Percentiles rank a stretch among this genome's conserved stretches.
phyloP scores from a whole-genome alignment of 192 early-diverging fungal genomes.

The Phlyctochytrium bullatum region DNA sequence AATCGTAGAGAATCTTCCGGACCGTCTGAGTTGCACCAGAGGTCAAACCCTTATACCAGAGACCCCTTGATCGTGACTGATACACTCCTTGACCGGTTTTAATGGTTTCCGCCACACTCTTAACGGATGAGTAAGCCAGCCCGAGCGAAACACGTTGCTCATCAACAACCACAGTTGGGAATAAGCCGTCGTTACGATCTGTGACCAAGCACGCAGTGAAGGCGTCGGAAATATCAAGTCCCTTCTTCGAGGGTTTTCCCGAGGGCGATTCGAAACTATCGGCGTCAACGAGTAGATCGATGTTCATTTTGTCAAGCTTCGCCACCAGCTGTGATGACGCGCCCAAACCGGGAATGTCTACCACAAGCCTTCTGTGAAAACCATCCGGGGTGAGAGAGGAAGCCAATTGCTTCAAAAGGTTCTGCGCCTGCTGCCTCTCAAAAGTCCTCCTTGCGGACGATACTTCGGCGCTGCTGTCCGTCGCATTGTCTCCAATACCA shows the following conservation, averaged over 20 bases:
- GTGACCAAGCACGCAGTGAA: conserved; percentile 43
- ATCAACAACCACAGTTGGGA: conserved; percentile 91
- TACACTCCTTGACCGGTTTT: conserved; percentile 83
- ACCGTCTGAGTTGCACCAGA: conserved; percentile 93
- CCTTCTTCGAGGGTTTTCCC: neutral
- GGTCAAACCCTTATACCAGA: conserved; percentile 96
- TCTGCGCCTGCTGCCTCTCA: conserved; percentile 2
- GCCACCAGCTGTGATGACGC: conserved; percentile 14
- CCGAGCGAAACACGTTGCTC: conserved; percentile 85
- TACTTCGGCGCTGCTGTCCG: neutral
- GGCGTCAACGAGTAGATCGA: conserved; percentile 16
- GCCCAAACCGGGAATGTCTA: conserved; percentile 3
- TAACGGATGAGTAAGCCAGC: conserved; percentile 83
- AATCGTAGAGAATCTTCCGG: conserved; percentile 76
- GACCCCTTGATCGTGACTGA: conserved; percentile 79
- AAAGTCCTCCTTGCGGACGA: neutral
- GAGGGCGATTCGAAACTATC: neutral
- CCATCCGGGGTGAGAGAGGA: neutral
- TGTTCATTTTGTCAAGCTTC: conserved; percentile 20
- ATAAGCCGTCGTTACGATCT: conserved; percentile 89
- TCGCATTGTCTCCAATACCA: no score
- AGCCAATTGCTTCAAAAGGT: conserved; percentile 2
- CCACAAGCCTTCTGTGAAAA: conserved; percentile 5
- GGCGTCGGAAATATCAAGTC: conserved; percentile 26
- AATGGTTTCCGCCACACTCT: conserved; percentile 81